Base-by-base conservation (phyloP, 164 flowering plant species). In the Dillenia suffruticosa region DNA sequence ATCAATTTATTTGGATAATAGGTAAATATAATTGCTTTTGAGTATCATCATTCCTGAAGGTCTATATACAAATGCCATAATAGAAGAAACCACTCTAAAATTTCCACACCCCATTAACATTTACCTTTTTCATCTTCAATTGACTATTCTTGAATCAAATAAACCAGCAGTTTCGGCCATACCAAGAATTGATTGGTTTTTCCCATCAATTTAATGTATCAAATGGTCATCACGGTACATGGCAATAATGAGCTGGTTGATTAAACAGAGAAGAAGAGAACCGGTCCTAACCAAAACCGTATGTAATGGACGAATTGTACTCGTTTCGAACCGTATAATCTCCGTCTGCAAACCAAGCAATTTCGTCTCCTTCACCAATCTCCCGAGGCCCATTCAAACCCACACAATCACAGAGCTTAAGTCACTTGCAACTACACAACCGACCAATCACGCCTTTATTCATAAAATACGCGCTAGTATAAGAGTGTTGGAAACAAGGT, bases 291-390 rank as follows among this genome's bases (percentile, higher is more conserved):
- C 94, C 94, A 63, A 81, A 88, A 5, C 82, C 86, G 72, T 85
- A 88, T 43, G 78, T 79, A 67, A 76, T 74, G 16, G 78, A 67
- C 2, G 86, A 22, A 75, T 84, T 88, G 71, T 70, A 72, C 76
- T 88, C 95, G 53, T 81, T 85, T 53, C 85, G 76, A 58, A 88
- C 85, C 13, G 87, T 74, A 59, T 62, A 69, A 63, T 88, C 90
- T 43, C 94, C 94, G 66, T 88, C 94, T 0, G 94, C 90, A 67
- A 84, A 85, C 94, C 94, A 86, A 9, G 90, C 88, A 15, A 82
- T 74, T 79, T 82, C 96, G 56, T 84, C 87, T 15, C 90, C 96
- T 70, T 83, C 79, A 48, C 72, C 79, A 54, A 86, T 67, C 74
- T 86, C 96, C 53, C 92, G 65, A 2, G 73, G 71, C 68, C 91